Conservation (phyloP, 257 asterid species). For the Penstemon eatonii region DNA sequence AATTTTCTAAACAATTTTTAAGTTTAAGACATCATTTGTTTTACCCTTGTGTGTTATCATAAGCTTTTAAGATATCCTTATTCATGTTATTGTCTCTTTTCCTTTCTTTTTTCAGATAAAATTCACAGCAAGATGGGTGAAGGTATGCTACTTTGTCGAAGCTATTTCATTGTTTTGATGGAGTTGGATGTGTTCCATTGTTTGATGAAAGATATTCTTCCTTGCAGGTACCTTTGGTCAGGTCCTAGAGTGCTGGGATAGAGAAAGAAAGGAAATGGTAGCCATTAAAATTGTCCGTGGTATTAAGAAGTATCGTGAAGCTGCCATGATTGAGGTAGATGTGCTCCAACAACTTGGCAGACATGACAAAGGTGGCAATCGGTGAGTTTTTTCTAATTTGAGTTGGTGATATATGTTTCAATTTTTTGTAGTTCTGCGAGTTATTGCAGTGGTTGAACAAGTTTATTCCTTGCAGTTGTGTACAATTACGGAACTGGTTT, state of each 20-base stretch:
- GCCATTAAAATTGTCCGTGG: conserved; percentile 89
- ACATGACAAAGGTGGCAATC: conserved; percentile 77
- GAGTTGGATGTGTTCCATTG: not conserved
- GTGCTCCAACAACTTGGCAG: conserved; percentile 87
- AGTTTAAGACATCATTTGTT: too few relatives aligned
- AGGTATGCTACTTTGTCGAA: conserved; percentile 36
- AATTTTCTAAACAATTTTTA: too few relatives aligned
- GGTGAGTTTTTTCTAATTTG: conserved; percentile 52
- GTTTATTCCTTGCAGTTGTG: conserved; percentile 99
- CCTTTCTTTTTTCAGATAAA: conserved; percentile 54
- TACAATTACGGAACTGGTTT: conserved; percentile 99
- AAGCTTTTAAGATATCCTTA: not conserved
- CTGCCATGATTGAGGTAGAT: conserved; percentile 86
- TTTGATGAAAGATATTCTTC: not conserved
- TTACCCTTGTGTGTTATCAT: too few relatives aligned
- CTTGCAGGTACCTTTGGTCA: conserved; percentile 83
- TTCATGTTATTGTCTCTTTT: too few relatives aligned
- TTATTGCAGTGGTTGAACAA: conserved; percentile 64
- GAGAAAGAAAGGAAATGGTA: conserved; percentile 78
- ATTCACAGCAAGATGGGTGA: conserved; percentile 94
- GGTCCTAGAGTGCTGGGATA: conserved; percentile 94
- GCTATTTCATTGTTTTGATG: not conserved
- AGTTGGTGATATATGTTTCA: conserved; percentile 3
- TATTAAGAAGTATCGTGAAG: conserved; percentile 80
- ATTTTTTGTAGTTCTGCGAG: conserved; percentile 27